Conservation (phyloP, 495 filamentous ascomycete genomes). For the Penicillium simplicissimum region DNA sequence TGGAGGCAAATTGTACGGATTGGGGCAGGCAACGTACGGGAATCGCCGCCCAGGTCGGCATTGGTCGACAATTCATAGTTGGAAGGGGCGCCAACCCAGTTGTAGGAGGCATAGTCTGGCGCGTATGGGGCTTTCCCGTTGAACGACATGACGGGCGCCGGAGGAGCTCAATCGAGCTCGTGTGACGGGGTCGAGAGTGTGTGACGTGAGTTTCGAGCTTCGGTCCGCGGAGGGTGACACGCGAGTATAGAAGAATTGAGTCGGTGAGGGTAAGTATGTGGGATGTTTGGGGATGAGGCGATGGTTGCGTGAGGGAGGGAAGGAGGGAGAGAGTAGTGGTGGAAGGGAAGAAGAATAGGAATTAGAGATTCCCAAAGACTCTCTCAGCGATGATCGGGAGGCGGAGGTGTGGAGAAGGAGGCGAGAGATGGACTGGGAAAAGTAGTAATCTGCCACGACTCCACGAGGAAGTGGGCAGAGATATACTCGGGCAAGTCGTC, state of each 20-base stretch:
- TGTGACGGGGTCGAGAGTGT: background rate
- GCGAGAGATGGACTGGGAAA: constrained; percentile 30
- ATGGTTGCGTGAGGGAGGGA: background rate
- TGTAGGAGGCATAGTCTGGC: constrained; percentile 64
- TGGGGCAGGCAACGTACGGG: constrained; percentile 59
- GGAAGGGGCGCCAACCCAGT: constrained; percentile 77
- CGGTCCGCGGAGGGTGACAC: background rate
- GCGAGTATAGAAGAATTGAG: background rate
- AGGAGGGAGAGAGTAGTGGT: background rate
- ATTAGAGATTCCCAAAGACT: background rate
- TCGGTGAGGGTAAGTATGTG: background rate
- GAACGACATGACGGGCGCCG: constrained; percentile 25
- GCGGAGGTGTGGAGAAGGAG: constrained; percentile 30
- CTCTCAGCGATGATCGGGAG: constrained; percentile 2
- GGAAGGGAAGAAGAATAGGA: background rate
- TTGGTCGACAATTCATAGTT: constrained; percentile 72
- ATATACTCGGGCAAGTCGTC: background rate
- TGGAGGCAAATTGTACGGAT: background rate
- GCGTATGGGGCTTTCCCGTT: constrained; percentile 36
- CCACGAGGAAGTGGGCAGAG: background rate
- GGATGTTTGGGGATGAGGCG: background rate
- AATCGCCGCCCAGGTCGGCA: constrained; percentile 70
- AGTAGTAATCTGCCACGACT: constrained; percentile 15
- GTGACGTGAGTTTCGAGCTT: background rate
- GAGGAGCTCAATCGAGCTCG: constrained; percentile 10